Evolutionary conservation across 768 basidiomycete genomes (phyloP).

Genomic region (Pholiota conissans): DNA sequence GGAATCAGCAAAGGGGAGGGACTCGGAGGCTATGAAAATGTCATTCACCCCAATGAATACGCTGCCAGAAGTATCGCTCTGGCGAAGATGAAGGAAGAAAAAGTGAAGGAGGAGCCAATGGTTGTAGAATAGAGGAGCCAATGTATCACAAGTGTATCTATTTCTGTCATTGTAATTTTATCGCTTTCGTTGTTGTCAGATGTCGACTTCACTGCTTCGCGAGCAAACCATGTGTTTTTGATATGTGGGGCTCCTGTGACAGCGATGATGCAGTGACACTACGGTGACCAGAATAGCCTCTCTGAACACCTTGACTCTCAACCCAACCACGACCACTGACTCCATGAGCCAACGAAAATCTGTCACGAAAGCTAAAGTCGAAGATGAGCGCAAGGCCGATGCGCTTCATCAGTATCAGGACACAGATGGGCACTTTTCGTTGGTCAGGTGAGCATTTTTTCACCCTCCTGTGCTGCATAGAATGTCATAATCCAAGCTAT

Average conservation of each 20-base stretch:
- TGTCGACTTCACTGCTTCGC: too few species aligned
- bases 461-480: constrained; percentile 2
- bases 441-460: constrained; percentile 73
- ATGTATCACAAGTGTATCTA: neutral
- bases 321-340: constrained; percentile 4
- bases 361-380: constrained; percentile 27
- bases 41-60: constrained; percentile 94
- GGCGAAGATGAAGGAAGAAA: constrained; percentile 40
- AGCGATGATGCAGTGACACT: constrained; percentile 2
- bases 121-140: constrained; percentile 27
- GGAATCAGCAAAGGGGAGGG: constrained; percentile 91
- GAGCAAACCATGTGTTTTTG: constrained; percentile 3
- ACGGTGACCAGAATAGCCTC: constrained; percentile 2
- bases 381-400: constrained; percentile 30
- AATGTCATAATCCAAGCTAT: constrained; percentile 18
- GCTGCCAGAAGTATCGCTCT: constrained; percentile 73
- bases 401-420: constrained; percentile 82
- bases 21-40: constrained; percentile 78
- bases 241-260: constrained; percentile 1
- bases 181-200: neutral
- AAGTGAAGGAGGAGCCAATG: constrained; percentile 46
- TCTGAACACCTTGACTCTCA: neutral
- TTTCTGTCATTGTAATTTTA: neutral
- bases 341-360: constrained; percentile 55
- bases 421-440: constrained; percentile 93